A percentile compares a stretch with the other conserved stretches of the same genome.
Conservation (phyloP, 768 basidiomycete genomes). For the Termitomyces sp. region DNA sequence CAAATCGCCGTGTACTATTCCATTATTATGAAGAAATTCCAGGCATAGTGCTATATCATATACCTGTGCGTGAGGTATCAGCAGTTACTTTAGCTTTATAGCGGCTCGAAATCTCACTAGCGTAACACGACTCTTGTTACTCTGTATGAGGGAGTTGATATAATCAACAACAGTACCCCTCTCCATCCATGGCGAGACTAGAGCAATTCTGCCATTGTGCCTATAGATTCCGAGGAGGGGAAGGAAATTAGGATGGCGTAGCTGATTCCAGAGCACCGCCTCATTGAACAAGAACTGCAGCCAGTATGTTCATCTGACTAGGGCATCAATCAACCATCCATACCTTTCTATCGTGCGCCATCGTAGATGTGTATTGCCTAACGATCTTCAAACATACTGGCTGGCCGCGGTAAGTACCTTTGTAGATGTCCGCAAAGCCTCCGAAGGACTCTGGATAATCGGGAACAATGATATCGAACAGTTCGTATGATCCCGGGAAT, state of each 20-base stretch:
- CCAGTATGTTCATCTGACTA: not conserved
- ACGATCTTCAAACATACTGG: not conserved
- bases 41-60: constrained; percentile 27
- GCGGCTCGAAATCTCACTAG: not conserved
- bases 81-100: not conserved
- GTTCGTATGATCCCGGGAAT: not conserved
- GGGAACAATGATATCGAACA: not conserved
- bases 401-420: not conserved
- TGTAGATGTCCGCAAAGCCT: not conserved
- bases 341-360: not conserved
- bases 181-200: constrained; percentile 2
- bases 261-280: not conserved
- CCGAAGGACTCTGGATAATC: not conserved
- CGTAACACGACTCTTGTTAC: not conserved
- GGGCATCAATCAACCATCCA: not conserved
- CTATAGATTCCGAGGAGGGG: constrained; percentile 1
- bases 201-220: not conserved
- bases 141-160: not conserved
- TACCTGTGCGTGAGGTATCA: constrained; percentile 11
- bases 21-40: constrained; percentile 26
- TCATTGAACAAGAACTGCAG: not conserved
- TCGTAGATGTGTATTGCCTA: not conserved
- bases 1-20: constrained; percentile 40
- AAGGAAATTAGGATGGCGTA: constrained; percentile 1
- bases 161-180: not conserved